A percentile compares a stretch with the other conserved stretches of the same genome.
Conservation (phyloP, 768 basidiomycete genomes). For the Mycena pura region DNA sequence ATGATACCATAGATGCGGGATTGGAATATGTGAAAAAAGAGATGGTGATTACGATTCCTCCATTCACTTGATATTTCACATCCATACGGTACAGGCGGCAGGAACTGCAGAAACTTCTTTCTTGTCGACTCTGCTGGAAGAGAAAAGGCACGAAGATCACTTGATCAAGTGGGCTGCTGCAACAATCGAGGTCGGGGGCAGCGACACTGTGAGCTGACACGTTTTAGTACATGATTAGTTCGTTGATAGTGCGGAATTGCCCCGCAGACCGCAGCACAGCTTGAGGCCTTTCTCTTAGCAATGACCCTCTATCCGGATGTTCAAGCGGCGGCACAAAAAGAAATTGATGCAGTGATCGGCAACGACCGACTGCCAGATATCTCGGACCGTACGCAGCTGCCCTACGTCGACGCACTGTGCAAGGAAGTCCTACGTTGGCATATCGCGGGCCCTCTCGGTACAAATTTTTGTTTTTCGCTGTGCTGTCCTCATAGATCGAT, state of each 20-base stretch:
- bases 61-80: not conserved
- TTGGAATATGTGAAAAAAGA: not conserved
- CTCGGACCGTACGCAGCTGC: constrained; percentile 18
- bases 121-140: constrained; percentile 4
- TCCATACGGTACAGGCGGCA: not conserved
- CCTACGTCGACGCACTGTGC: constrained; percentile 27
- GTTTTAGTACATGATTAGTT: no score
- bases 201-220: constrained; percentile 12
- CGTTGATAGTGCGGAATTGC: no score
- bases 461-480: not conserved
- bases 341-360: constrained; percentile 42
- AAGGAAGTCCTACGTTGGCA: constrained; percentile 29
- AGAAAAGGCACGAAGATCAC: constrained; percentile 3
- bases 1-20: not conserved
- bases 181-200: not conserved
- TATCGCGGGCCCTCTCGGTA: constrained; percentile 23
- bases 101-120: constrained; percentile 10
- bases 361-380: constrained; percentile 31
- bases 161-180: constrained; percentile 12
- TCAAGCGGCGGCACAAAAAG: constrained; percentile 40
- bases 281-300: constrained; percentile 11
- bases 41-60: not conserved
- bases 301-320: constrained; percentile 34
- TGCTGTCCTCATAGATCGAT: not conserved
- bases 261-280: constrained; percentile 1